Evolutionary conservation across 805 yeast genomes (phyloP), one percentile per base, ranked within the genome.

Genomic region (Pichia thaimueangensis): DNA sequence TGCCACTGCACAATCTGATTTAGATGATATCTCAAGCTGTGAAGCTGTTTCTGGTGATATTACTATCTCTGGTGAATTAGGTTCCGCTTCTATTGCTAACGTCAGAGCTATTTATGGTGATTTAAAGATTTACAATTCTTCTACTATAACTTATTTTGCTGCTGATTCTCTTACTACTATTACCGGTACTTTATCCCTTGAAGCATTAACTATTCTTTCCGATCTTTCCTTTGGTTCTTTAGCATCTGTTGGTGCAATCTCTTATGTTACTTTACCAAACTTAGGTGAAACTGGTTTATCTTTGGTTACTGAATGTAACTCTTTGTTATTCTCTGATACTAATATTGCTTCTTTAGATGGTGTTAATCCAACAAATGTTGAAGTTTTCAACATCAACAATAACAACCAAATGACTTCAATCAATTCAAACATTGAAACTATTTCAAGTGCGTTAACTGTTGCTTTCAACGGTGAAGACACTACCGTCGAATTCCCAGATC

Each of bases 221-320:
- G 65, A 79, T 45, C 71, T 91, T 45, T 74, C 82, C 56, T 76
- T 89, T 64, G 95, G 95, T 51, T 70, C 74, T 55, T 78, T 91
- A 63, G 71, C 80, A 62, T 74, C 85, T 52, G 95, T 88, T 52
- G 96, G 95, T 61, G 67, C 86, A 43, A 76, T 93, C 59, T 67
- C 71, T 65, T 80, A 85, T 70, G 74, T 77, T 59, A 87, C 96
- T 54, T 76, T 93, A 64, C 96, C 97, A 61, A 91, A 88, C 54
- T 78, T 91, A 59, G 65, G 70, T 53, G 58, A 66, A 42, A 76
- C 88, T 54, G 79, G 82, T 66, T 84, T 91, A 66, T 64, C 71
- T 59, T 85, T 85, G 65, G 76, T 93, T 58, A 73, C 85, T 56
- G 71, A 80, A 55, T 89, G 94, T 60, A 76, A 78, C 60, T 67